Conservation (phyloP, 495 filamentous ascomycete genomes). For the Penicillium nucicola region DNA sequence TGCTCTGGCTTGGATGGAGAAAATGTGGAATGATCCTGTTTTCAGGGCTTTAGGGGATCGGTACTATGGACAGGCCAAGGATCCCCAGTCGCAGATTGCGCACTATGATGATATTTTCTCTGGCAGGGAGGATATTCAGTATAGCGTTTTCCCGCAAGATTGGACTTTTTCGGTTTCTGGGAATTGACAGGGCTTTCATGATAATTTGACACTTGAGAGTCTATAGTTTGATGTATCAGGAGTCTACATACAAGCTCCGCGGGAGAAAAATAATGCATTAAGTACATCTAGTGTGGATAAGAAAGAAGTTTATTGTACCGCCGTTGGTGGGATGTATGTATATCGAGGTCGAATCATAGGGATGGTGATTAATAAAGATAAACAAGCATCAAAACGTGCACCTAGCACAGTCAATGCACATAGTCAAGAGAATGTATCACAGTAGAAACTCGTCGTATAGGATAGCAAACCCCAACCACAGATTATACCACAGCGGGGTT, state of each 20-base stretch:
- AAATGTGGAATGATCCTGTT: slow-evolving; percentile 46
- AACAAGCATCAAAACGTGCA: neutral
- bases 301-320: neutral
- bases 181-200: neutral
- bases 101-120: slow-evolving; percentile 43
- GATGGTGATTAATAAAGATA: neutral
- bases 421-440: neutral
- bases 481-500: neutral
- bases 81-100: slow-evolving; percentile 32
- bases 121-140: slow-evolving; percentile 30
- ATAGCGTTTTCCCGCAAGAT: slow-evolving; percentile 30
- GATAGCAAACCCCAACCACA: neutral
- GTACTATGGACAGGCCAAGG: slow-evolving; percentile 38
- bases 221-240: too few species aligned
- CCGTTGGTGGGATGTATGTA: too few species aligned
- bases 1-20: slow-evolving; percentile 41
- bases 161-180: slow-evolving; percentile 32
- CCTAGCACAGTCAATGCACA: neutral
- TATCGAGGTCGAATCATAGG: neutral
- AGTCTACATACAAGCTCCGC: too few species aligned
- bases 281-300: neutral
- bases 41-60: slow-evolving; percentile 27
- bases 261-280: neutral
- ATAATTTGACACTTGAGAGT: neutral
- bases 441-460: neutral